Percentiles rank a stretch among this genome's conserved stretches.
These are phyloP conservation scores for Spirogloea muscicola DNA, from an alignment of 139 green algal genomes.

Conservation along the genomic window DNA sequence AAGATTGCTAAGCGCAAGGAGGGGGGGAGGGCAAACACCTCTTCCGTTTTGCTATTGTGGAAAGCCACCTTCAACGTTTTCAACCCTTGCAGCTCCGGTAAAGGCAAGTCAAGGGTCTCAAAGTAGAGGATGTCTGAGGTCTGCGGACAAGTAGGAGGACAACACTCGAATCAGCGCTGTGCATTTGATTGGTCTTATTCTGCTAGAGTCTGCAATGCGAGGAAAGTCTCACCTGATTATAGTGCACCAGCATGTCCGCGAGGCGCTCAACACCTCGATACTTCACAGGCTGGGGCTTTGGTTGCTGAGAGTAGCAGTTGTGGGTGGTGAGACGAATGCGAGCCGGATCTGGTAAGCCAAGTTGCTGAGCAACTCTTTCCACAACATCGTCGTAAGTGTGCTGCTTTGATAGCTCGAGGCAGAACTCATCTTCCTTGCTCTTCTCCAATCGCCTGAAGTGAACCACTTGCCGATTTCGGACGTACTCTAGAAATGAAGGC, in stretches of 20 bases:
- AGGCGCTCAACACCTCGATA: conserved; percentile 57
- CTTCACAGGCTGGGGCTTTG: conserved; percentile 56
- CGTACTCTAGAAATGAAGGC: conserved; percentile 67
- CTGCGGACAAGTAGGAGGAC: no score
- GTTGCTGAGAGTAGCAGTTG: conserved; percentile 68
- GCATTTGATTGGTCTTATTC: no score
- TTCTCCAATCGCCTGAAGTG: conserved; percentile 53
- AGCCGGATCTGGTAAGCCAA: conserved; percentile 53
- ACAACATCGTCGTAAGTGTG: conserved; percentile 78
- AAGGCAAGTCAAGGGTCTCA: conserved; percentile 85
- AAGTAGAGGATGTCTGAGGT: conserved; percentile 80
- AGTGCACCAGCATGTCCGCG: conserved; percentile 65
- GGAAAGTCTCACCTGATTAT: conserved; percentile 50
- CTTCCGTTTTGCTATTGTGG: conserved; percentile 73
- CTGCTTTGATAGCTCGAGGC: conserved; percentile 78
- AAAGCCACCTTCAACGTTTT: conserved; percentile 65
- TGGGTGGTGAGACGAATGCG: conserved; percentile 73
- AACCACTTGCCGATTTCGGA: conserved; percentile 60
- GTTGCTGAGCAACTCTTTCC: conserved; percentile 53
- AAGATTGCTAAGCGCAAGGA: no score
- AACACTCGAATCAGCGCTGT: no score
- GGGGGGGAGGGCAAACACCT: no score
- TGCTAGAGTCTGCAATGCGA: no score
- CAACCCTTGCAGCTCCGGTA: conserved; percentile 76
- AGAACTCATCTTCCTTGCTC: conserved; percentile 62